Conservation (phyloP, 805 yeast genomes). For the Barnettozyma wickerhamii region DNA sequence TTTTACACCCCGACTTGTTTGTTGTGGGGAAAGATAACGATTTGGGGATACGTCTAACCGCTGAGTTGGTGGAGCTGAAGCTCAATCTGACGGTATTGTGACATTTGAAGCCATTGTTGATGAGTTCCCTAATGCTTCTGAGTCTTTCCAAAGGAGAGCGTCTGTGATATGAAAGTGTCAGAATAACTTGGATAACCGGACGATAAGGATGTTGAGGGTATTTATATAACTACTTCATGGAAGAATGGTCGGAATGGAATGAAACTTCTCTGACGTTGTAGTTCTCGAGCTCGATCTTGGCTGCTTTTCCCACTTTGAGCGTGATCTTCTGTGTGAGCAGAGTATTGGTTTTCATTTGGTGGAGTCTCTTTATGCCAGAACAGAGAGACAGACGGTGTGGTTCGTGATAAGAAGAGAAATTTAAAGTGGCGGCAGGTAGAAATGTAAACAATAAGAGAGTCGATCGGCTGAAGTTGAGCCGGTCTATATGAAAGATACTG, state of each 20-base stretch:
- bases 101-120: constrained; percentile 8
- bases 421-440: too few species aligned
- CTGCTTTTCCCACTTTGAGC: neutral
- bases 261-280: neutral
- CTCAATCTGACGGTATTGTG: neutral
- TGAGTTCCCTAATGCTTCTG: neutral
- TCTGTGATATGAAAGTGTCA: neutral
- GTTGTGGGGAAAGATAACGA: constrained; percentile 15
- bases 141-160: constrained; percentile 10
- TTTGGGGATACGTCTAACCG: neutral
- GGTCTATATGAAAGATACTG: too few species aligned
- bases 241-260: constrained; percentile 1
- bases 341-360: too few species aligned
- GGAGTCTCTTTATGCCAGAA: too few species aligned
- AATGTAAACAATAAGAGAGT: too few species aligned
- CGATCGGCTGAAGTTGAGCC: too few species aligned
- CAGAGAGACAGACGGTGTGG: too few species aligned
- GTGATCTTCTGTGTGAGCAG: too few species aligned
- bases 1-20: constrained; percentile 2
- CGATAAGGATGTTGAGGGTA: neutral
- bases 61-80: neutral
- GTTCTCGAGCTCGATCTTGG: neutral
- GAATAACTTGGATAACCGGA: neutral
- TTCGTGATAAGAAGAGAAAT: too few species aligned
- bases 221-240: neutral